These are phyloP conservation scores for Pseudisothecium myosuroides DNA, from an alignment of 225 moss, liverwort and hornwort species.

Conservation along the genomic window DNA sequence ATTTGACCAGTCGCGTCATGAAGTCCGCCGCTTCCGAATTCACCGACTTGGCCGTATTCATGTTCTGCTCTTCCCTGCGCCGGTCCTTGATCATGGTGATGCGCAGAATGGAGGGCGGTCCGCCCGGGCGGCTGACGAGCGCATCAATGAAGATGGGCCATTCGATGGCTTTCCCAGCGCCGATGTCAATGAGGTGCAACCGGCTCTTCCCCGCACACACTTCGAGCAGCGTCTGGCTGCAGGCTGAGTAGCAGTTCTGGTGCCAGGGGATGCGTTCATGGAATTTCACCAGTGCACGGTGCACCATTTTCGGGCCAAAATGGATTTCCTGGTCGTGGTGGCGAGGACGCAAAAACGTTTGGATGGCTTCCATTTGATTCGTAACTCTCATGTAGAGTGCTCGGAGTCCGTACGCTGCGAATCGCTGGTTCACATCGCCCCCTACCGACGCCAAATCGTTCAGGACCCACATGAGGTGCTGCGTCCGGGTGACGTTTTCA, in stretches of 20 bases:
- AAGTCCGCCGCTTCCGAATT: slow-evolving; percentile 24
- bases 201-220: slow-evolving; percentile 49
- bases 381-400: slow-evolving; percentile 40
- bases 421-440: slow-evolving; percentile 69
- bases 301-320: slow-evolving; percentile 37
- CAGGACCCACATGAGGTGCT: slow-evolving; percentile 75
- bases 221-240: slow-evolving; percentile 50
- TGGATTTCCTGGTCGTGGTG: slow-evolving; percentile 18
- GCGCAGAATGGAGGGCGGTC: slow-evolving; percentile 54
- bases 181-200: slow-evolving; percentile 67
- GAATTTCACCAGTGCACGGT: slow-evolving; percentile 53
- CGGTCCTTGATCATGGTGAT: slow-evolving; percentile 54
- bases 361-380: slow-evolving; percentile 13
- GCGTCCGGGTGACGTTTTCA: slow-evolving; percentile 52
- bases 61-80: slow-evolving; percentile 1
- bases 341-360: slow-evolving; percentile 15
- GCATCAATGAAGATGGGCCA: slow-evolving; percentile 80
- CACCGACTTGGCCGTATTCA: neutral
- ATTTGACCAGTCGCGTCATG: slow-evolving; percentile 49
- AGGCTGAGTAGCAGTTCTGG: slow-evolving; percentile 47
- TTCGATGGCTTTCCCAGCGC: slow-evolving; percentile 56
- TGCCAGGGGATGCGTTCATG: slow-evolving; percentile 67
- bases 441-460: slow-evolving; percentile 52
- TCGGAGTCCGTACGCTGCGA: slow-evolving; percentile 64
- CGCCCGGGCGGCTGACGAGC: slow-evolving; percentile 53